phyloP scores from a whole-genome alignment of 1,284 basidiomycete species.

The Apiotrichum brassicae region DNA sequence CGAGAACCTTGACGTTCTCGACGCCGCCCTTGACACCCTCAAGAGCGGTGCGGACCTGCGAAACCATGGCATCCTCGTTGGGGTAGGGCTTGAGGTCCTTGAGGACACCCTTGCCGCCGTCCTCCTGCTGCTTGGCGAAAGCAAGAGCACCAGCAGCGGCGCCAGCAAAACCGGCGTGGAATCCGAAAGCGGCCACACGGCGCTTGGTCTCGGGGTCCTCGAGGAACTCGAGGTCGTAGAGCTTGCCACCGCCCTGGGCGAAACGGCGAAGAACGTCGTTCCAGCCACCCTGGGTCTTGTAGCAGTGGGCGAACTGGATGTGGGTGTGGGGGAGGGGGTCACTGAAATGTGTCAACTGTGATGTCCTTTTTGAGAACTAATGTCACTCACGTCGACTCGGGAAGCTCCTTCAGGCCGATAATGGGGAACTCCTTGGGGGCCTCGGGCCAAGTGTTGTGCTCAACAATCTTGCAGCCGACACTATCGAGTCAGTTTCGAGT shows the following conservation, averaged over 20 bases:
- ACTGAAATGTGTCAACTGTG: slow-evolving; percentile 17
- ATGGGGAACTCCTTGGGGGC: slow-evolving; percentile 70
- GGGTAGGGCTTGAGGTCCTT: slow-evolving; percentile 67
- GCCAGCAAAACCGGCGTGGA: slow-evolving; percentile 96
- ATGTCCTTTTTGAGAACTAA: neutral
- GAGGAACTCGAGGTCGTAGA: slow-evolving; percentile 97
- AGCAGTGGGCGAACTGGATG: slow-evolving; percentile 99
- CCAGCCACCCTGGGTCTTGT: slow-evolving; percentile 96
- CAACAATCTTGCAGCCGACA: slow-evolving; percentile 81
- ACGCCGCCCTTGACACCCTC: slow-evolving; percentile 55
- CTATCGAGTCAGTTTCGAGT: slow-evolving; percentile 51
- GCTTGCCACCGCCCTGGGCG: slow-evolving; percentile 72
- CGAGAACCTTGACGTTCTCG: slow-evolving; percentile 76
- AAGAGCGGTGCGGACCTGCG: slow-evolving; percentile 61
- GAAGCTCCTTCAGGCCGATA: slow-evolving; percentile 94
- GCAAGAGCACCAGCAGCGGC: slow-evolving; percentile 90
- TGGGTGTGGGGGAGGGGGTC: slow-evolving; percentile 85
- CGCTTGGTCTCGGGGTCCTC: slow-evolving; percentile 69
- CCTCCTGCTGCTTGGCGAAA: slow-evolving; percentile 61
- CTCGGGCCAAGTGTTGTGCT: slow-evolving; percentile 82
- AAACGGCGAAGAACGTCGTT: slow-evolving; percentile 80
- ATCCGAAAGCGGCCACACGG: slow-evolving; percentile 98
- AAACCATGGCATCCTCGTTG: slow-evolving; percentile 76
- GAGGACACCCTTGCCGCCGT: slow-evolving; percentile 54
- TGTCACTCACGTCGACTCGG: slow-evolving; percentile 56